Conservation (phyloP, 1,284 basidiomycete species). For the Psilocybe mexicana region DNA sequence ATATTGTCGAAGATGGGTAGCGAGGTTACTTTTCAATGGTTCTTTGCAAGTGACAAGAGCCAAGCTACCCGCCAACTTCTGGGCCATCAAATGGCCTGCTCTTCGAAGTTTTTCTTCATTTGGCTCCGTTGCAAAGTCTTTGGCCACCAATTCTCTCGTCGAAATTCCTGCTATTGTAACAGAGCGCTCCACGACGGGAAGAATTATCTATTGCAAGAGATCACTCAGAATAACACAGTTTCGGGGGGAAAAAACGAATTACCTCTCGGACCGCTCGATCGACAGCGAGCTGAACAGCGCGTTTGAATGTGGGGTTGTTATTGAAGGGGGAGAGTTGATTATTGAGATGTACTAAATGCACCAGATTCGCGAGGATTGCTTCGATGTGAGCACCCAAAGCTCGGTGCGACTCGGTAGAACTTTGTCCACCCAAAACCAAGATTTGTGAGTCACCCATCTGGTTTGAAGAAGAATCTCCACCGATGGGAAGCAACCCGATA, state of each 20-base stretch:
- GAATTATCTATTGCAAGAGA: slow-evolving; percentile 68
- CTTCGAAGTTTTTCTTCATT: slow-evolving; percentile 91
- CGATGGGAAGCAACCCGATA: slow-evolving; percentile 70
- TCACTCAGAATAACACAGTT: slow-evolving; percentile 7
- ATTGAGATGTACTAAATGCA: slow-evolving; percentile 79
- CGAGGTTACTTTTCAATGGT: slow-evolving; percentile 90
- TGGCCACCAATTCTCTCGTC: slow-evolving; percentile 91
- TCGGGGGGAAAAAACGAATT: slow-evolving; percentile 22
- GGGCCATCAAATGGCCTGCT: slow-evolving; percentile 95
- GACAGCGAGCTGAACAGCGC: slow-evolving; percentile 89
- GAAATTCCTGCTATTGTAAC: slow-evolving; percentile 99
- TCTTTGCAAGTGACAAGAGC: slow-evolving; percentile 99
- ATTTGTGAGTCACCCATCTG: slow-evolving; percentile 59
- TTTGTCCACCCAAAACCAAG: slow-evolving; percentile 55
- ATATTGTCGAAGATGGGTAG: slow-evolving; percentile 83
- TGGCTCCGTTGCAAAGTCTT: slow-evolving; percentile 95
- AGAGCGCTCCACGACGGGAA: slow-evolving; percentile 98
- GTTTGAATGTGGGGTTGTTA: slow-evolving; percentile 85
- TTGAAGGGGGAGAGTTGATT: slow-evolving; percentile 73
- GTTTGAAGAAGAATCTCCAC: slow-evolving; percentile 56
- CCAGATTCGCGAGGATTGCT: slow-evolving; percentile 74
- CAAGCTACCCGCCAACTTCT: slow-evolving; percentile 94
- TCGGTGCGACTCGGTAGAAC: slow-evolving; percentile 59
- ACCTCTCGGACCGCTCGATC: slow-evolving; percentile 95
- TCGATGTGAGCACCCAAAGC: slow-evolving; percentile 73